These are phyloP conservation scores for Dendrocalamus sinicus DNA, from an alignment of 176 grass and related monocot species.

Conservation along the genomic window DNA sequence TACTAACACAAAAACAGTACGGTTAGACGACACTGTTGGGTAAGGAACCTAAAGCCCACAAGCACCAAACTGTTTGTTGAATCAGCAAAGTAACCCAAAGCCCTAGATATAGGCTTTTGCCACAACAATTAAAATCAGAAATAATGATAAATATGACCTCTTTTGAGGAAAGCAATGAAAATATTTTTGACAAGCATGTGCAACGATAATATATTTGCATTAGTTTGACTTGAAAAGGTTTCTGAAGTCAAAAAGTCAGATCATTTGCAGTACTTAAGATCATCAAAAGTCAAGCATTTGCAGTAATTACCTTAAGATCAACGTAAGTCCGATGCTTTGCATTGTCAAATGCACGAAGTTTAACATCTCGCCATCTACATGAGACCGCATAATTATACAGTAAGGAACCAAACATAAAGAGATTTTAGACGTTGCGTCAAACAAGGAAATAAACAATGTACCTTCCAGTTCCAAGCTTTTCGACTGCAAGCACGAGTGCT, in stretches of 20 bases:
- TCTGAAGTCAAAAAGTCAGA: not conserved
- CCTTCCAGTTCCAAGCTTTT: conserved; percentile 99
- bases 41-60: conserved; percentile 54
- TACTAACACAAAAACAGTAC: conserved; percentile 44
- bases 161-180: conserved; percentile 14
- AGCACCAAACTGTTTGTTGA: conserved; percentile 45
- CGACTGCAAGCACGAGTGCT: conserved; percentile 90
- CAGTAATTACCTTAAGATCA: conserved; percentile 90
- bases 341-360: conserved; percentile 90
- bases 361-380: conserved; percentile 96
- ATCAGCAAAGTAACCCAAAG: conserved; percentile 31
- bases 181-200: conserved; percentile 7
- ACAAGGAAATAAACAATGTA: conserved; percentile 42
- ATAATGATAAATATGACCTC: not conserved
- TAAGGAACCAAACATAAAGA: conserved; percentile 41
- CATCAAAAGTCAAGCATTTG: conserved; percentile 4
- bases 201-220: conserved; percentile 30
- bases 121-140: not conserved
- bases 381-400: conserved; percentile 36
- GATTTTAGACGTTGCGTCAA: not conserved
- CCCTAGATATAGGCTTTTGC: not conserved
- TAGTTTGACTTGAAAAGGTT: conserved; percentile 28
- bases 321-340: conserved; percentile 95
- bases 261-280: too few species aligned
- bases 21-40: conserved; percentile 12